Evolutionary conservation across 2,329 filamentous ascomycete genomes (phyloP).

Genomic region (Emericellopsis cladophorae): DNA sequence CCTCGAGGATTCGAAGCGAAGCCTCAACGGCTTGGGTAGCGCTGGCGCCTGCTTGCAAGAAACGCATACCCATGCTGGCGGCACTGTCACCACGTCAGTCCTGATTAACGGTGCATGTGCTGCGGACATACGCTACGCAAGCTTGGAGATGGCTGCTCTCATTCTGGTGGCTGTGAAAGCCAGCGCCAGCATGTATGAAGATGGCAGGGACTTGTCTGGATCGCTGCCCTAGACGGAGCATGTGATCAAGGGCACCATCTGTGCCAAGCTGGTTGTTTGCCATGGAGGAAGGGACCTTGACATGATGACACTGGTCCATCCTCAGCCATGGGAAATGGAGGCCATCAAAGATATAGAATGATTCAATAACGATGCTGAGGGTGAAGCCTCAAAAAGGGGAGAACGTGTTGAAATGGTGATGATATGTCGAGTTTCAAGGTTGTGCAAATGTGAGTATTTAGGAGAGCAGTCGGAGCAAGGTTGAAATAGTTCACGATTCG

Average conservation of each 20-base stretch:
- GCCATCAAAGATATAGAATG: too few relatives aligned
- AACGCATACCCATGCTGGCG: conserved; percentile 68
- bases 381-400: too few relatives aligned
- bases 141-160: conserved; percentile 74
- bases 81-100: conserved; percentile 41
- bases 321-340: conserved; percentile 5
- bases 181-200: conserved; percentile 91
- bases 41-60: conserved; percentile 65
- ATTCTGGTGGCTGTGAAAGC: conserved; percentile 82
- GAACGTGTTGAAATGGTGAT: too few relatives aligned
- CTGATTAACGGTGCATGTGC: background rate
- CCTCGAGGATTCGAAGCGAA: conserved; percentile 77
- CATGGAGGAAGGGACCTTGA: conserved; percentile 26
- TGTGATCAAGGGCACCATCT: conserved; percentile 28
- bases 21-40: conserved; percentile 84
- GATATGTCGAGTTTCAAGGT: too few relatives aligned
- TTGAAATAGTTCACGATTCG: too few relatives aligned
- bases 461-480: too few relatives aligned
- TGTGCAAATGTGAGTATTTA: too few relatives aligned
- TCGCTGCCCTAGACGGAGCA: conserved; percentile 20
- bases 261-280: conserved; percentile 29
- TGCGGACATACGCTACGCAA: conserved; percentile 63
- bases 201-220: conserved; percentile 51
- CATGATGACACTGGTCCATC: conserved; percentile 17
- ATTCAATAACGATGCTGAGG: too few relatives aligned